phyloP scores from a whole-genome alignment of 2,329 filamentous ascomycete genomes.

The Trichoderma atrobrunneum region DNA sequence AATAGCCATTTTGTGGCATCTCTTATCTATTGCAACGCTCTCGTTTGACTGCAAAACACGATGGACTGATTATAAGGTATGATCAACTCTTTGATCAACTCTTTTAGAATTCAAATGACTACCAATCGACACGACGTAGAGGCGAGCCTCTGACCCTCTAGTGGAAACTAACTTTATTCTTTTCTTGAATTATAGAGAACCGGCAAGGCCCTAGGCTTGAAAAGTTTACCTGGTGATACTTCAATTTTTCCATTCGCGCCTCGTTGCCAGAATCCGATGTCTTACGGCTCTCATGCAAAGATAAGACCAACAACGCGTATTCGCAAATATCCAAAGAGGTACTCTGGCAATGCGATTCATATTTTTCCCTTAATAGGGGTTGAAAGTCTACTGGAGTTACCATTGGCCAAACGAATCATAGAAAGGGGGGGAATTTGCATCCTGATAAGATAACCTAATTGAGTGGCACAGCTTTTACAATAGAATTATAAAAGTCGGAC shows the following conservation, averaged over 20 bases:
- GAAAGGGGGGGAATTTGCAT: rapidly evolving
- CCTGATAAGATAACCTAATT: neutral
- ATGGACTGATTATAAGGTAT: neutral
- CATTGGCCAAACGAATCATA: neutral
- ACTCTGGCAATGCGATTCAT: neutral
- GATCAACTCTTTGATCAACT: no score
- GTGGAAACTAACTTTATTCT: neutral
- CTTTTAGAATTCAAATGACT: neutral
- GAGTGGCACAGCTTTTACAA: neutral
- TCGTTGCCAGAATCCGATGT: neutral
- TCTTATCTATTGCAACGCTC: neutral
- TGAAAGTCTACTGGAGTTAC: neutral
- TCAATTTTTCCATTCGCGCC: neutral
- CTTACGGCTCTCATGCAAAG: neutral
- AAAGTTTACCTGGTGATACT: rapidly evolving
- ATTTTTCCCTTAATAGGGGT: rapidly evolving
- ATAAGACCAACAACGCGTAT: neutral
- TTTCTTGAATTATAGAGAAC: neutral
- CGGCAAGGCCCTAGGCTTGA: rapidly evolving
- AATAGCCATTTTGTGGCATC: neutral
- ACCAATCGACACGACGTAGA: neutral
- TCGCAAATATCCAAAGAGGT: neutral
- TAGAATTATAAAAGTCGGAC: rapidly evolving
- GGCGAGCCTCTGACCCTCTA: neutral
- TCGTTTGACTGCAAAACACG: no score